Conservation (phyloP, 805 yeast genomes). For the Candida easanensis region DNA sequence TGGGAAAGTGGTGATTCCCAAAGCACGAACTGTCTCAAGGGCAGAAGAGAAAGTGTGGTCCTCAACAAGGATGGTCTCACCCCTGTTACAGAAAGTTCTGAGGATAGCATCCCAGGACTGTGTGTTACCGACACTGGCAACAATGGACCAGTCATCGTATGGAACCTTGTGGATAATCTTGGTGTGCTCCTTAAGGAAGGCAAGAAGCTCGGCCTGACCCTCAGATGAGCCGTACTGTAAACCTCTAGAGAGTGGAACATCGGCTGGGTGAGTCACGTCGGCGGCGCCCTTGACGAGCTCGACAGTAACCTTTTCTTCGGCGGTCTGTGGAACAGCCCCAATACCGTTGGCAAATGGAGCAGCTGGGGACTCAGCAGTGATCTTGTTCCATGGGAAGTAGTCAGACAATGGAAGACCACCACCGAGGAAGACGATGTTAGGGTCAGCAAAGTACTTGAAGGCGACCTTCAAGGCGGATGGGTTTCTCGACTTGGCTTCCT, state of each 20-base stretch:
- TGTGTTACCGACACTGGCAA: slow-evolving; percentile 83
- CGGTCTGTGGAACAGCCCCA: slow-evolving; percentile 50
- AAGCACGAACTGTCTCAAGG: slow-evolving; percentile 74
- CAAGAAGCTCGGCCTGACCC: slow-evolving; percentile 71
- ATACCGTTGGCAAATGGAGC: slow-evolving; percentile 82
- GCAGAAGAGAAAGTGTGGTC: slow-evolving; percentile 83
- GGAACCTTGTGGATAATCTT: slow-evolving; percentile 41
- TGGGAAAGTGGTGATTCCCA: slow-evolving; percentile 66
- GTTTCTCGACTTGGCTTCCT: slow-evolving; percentile 72
- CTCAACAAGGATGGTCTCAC: slow-evolving; percentile 82
- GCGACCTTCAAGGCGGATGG: slow-evolving; percentile 83
- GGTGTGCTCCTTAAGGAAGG: slow-evolving; percentile 77
- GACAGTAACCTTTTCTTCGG: slow-evolving; percentile 33
- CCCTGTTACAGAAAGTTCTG: slow-evolving; percentile 72
- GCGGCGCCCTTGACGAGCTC: slow-evolving; percentile 41
- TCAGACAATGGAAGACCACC: slow-evolving; percentile 94
- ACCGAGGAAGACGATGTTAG: slow-evolving; percentile 82
- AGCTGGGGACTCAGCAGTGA: slow-evolving; percentile 67
- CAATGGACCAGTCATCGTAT: slow-evolving; percentile 68
- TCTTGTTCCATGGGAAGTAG: slow-evolving; percentile 86
- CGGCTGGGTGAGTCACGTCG: slow-evolving; percentile 43
- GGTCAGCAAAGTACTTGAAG: slow-evolving; percentile 70
- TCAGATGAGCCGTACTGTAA: slow-evolving; percentile 87
- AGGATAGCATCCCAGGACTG: slow-evolving; percentile 82
- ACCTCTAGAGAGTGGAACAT: slow-evolving; percentile 77